Evolutionary conservation across 768 basidiomycete genomes (phyloP).

Genomic region (Tricholoma matsutake): DNA sequence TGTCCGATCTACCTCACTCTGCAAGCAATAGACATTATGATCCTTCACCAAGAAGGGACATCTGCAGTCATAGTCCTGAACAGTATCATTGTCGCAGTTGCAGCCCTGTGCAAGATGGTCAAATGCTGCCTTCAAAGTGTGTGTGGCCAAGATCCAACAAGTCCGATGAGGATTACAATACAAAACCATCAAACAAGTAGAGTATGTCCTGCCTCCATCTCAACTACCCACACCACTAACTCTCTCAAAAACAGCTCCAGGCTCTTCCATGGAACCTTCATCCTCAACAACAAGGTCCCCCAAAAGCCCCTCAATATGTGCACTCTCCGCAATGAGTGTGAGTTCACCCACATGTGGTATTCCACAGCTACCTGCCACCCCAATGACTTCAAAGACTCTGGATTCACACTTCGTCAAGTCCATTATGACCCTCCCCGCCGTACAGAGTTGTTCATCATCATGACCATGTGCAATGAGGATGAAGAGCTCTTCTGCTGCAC

Average conservation of each 20-base stretch:
- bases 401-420: slow-evolving; percentile 88
- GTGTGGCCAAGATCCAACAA: slow-evolving; percentile 52
- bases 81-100: slow-evolving; percentile 27
- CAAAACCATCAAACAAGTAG: slow-evolving; percentile 93
- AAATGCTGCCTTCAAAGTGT: slow-evolving; percentile 17
- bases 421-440: slow-evolving; percentile 87
- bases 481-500: slow-evolving; percentile 89
- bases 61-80: slow-evolving; percentile 33
- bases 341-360: slow-evolving; percentile 96
- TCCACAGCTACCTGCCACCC: slow-evolving; percentile 95
- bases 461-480: slow-evolving; percentile 98
- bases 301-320: slow-evolving; percentile 86
- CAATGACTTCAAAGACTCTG: slow-evolving; percentile 78
- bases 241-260: no score
- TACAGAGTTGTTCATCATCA: slow-evolving; percentile 94
- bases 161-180: slow-evolving; percentile 47
- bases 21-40: slow-evolving; percentile 27
- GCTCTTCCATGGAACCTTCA: slow-evolving; percentile 90
- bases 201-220: no score
- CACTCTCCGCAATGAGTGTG: slow-evolving; percentile 71
- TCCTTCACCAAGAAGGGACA: slow-evolving; percentile 17
- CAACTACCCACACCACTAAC: no score
- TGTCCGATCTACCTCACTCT: slow-evolving; percentile 22
- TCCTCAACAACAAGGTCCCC: slow-evolving; percentile 87
- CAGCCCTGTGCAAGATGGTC: slow-evolving; percentile 29